phyloP scores from a whole-genome alignment of 345 rosid species.

The Dipteronia sinensis region DNA sequence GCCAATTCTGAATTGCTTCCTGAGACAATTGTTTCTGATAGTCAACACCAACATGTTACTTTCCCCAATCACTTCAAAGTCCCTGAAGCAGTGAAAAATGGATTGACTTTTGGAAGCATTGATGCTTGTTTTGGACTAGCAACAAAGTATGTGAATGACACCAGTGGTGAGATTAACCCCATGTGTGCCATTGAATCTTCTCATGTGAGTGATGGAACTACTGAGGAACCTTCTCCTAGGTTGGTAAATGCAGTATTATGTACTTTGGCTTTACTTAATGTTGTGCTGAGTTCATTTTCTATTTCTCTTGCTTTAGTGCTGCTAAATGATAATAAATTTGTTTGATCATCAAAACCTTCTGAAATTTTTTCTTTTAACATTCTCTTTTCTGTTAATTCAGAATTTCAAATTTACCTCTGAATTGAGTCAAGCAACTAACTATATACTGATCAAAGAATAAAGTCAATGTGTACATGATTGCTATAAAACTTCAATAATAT shows the following conservation, averaged over 20 bases:
- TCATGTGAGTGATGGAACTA: constrained; percentile 37
- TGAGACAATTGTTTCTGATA: constrained; percentile 39
- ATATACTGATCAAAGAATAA: neutral
- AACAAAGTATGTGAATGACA: constrained; percentile 30
- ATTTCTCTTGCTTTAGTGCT: neutral
- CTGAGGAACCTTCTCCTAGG: constrained; percentile 59
- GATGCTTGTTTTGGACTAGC: constrained; percentile 44
- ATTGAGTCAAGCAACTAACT: constrained; percentile 1
- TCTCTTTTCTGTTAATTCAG: neutral
- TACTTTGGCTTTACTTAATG: neutral
- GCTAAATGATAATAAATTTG: constrained; percentile 11
- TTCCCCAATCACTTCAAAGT: constrained; percentile 81
- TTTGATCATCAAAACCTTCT: constrained; percentile 3
- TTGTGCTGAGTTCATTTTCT: constrained; percentile 8
- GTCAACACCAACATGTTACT: constrained; percentile 67
- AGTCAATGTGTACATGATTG: no score
- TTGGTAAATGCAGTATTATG: constrained; percentile 35
- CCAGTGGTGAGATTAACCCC: constrained; percentile 39
- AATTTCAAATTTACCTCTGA: neutral
- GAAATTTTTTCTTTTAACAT: neutral
- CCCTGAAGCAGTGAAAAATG: constrained; percentile 65
- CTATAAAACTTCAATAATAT: no score
- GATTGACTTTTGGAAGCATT: constrained; percentile 89
- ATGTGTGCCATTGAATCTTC: constrained; percentile 38
- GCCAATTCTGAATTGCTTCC: constrained; percentile 35